phyloP scores from a whole-genome alignment of 371 early-diverging fungal genomes.

The Saksenaea oblongispora region DNA sequence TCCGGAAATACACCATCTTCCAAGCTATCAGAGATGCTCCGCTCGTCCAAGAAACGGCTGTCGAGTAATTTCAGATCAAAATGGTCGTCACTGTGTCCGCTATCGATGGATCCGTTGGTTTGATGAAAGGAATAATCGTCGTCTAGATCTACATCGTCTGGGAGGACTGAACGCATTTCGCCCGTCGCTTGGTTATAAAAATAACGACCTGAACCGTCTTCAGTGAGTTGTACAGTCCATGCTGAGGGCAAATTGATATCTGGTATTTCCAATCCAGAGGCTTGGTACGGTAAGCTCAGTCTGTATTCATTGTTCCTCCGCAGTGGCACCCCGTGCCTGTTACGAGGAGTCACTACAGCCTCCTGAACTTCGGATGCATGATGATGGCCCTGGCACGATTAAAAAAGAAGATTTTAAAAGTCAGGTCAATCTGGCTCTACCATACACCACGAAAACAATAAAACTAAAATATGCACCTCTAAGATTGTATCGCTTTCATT shows the following conservation, averaged over 20 bases:
- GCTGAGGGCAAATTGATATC: conserved; percentile 31
- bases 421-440: background rate
- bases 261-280: background rate
- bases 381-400: background rate
- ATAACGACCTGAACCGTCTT: conserved; percentile 49
- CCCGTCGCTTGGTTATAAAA: conserved; percentile 47
- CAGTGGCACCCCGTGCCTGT: conserved; percentile 20
- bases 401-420: conserved; percentile 6
- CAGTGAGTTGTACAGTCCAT: conserved; percentile 47
- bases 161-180: conserved; percentile 50
- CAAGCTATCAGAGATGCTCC: conserved; percentile 2
- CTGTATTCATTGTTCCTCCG: conserved; percentile 25
- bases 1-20: conserved; percentile 17
- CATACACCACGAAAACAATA: background rate
- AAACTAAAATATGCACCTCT: conserved; percentile 8
- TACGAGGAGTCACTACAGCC: background rate
- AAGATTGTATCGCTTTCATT: background rate
- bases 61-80: conserved; percentile 19
- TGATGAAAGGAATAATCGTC: conserved; percentile 12
- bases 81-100: conserved; percentile 15
- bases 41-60: conserved; percentile 20
- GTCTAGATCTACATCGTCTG: conserved; percentile 27
- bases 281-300: conserved; percentile 24
- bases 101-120: conserved; percentile 16
- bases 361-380: conserved; percentile 8